Evolutionary conservation across 192 early-diverging fungal species (phyloP), one percentile per base, ranked within the genome.

Genomic region (Coemansia guatemalensis): DNA sequence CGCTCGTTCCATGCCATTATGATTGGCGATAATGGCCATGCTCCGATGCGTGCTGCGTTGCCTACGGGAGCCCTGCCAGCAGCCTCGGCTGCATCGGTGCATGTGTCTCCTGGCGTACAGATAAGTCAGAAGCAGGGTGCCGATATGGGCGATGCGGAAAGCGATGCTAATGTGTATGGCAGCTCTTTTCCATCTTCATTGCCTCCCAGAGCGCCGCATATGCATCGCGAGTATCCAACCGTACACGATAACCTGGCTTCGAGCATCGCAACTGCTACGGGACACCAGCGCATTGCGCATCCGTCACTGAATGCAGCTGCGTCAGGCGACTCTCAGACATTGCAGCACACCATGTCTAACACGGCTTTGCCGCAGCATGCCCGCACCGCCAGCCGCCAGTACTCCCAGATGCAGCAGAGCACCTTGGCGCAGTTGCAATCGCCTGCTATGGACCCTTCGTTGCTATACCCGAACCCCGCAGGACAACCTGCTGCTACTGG

Each of bases 1-100:
- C 68, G 65, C 24, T 80, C 78, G 17, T 80, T 74, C 23, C 78
- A 80, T 35, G 69, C 78, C 8, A 80, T 80, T 27, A 66, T 74
- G 65, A 80, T 80, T 49, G 65, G 78, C 35, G 78, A 80, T 58
- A 68, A 48, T 50, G 30, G 53, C 23, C 76, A 78, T 8, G 25
- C 71, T 2, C 54, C 55, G 30, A 25, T 56, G 33, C 44, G 53
- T 30, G 33, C 44, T 12, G 21, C 30, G 25, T 39, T 39, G 58
- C 48, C 24, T 32, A 32, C 30, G 30, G 30, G 30, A 32, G 52
- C 61, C 5, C 41, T 27, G 39, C 41, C 58, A 59, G 48, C 20
- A 24, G 48, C 18, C 41, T 26, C 44, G 18, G 27, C 63, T 39
- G 50, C 60, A 21, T 39, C 58, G 11, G 14, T 41, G 17, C 51